Percentiles rank a stretch among this genome's conserved stretches.
Conservation (phyloP, 2,329 filamentous ascomycete species). For the Epichloe scottii region DNA sequence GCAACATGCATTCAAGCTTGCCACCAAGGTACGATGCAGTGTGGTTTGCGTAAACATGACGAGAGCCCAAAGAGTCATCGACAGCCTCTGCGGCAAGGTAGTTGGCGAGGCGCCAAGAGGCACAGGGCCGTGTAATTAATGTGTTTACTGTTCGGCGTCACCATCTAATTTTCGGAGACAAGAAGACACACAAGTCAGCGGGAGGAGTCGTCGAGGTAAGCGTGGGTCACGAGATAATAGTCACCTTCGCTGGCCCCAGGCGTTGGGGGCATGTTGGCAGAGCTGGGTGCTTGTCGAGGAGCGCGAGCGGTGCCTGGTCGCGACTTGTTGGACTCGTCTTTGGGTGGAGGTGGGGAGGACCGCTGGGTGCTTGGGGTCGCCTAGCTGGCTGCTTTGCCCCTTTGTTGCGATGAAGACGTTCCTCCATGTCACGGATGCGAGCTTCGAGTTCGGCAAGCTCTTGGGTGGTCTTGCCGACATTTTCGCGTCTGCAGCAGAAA, state of each 20-base stretch:
- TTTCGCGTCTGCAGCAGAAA: constrained; percentile 7
- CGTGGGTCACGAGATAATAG: constrained; percentile 29
- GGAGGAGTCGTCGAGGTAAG: constrained; percentile 10
- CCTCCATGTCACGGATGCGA: constrained; percentile 73
- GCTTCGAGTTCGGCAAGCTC: constrained; percentile 81
- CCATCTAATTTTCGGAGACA: constrained; percentile 18
- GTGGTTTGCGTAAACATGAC: background rate
- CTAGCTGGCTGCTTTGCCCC: constrained; percentile 8
- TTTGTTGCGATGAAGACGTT: constrained; percentile 44
- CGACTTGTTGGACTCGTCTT: constrained; percentile 29
- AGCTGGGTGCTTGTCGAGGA: constrained; percentile 37
- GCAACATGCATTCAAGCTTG: background rate
- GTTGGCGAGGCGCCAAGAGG: background rate
- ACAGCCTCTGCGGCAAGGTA: background rate
- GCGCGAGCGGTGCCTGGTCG: constrained; percentile 41
- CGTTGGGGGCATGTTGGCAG: constrained; percentile 47
- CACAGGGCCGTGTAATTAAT: background rate
- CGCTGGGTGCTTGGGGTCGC: constrained; percentile 6
- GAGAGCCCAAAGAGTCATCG: background rate
- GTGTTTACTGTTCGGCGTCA: constrained; percentile 21
- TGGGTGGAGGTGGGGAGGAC: constrained; percentile 9
- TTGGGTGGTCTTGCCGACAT: constrained; percentile 61
- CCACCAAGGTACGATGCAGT: background rate
- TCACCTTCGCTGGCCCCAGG: constrained; percentile 52
- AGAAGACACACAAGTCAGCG: background rate